Base-by-base conservation (phyloP, 1,284 basidiomycete species). In the Tilletia setariae region DNA sequence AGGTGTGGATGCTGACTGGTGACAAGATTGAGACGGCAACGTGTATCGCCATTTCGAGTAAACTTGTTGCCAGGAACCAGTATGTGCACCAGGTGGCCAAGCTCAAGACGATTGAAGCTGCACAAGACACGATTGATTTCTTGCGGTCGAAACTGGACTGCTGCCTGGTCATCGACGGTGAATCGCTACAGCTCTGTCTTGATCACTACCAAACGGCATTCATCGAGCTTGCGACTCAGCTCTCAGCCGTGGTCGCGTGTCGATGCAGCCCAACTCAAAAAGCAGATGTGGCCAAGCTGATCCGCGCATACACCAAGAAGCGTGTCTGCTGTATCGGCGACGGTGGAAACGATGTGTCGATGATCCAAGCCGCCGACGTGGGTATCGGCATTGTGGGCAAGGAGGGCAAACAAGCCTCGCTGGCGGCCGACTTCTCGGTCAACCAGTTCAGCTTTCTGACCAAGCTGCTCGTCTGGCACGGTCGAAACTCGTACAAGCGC, bases 1-100 rank as follows among this genome's bases (percentile, higher is more conserved):
- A 93, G 86, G 97, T 99, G 67, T 99, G 96, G 96, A 98, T 99
- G 96, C 86, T 98, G 77, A 99, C 96, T 0, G 96, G 96, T 0
- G 96, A 98, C 84, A 98, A 98, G 85, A 94, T 98, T 71, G 96
- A 99, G 85, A 99, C 96, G 1, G 96, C 96, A 7, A 91, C 94
- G 40, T 97, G 94, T 83, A 98, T 99, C 77, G 94, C 95, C 0
- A 94, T 98, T 72, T 97, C 93, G 44, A 96, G 92, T 35, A 98
- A 98, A 82, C 86, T 98, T 28, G 95, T 98, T 0, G 91, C 93
- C 19, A 87, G 96, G 74, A 94, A 94, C 78, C 96, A 98, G 83
- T 98, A 97, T 81, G 96, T 99, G 43, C 94, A 98, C 77, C 94
- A 97, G 79, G 91, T 98, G 32, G 88, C 95, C 1, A 98, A 97